Percentiles rank a stretch among this genome's conserved stretches.
Evolutionary conservation across 169 alveolate species (phyloP).

Genomic region (Perkinsus chesapeaki): DNA sequence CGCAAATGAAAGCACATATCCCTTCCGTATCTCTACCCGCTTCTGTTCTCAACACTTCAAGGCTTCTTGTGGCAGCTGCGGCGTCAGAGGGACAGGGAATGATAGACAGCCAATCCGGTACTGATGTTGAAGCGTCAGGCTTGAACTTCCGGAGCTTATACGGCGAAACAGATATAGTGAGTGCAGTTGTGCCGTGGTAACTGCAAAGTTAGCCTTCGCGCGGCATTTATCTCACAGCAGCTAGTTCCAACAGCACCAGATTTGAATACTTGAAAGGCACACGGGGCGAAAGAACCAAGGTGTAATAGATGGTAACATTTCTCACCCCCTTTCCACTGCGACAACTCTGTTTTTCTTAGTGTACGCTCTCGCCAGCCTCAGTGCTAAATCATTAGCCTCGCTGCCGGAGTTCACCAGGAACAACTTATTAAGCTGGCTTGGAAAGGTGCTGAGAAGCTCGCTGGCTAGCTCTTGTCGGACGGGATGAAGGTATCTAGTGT

Average conservation of each 20-base stretch:
- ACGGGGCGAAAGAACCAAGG: no score
- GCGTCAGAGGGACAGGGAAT: background rate
- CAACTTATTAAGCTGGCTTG: background rate
- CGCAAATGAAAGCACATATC: background rate
- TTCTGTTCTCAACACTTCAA: background rate
- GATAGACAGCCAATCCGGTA: background rate
- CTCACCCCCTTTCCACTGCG: background rate
- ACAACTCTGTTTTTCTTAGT: background rate
- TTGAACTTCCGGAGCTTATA: background rate
- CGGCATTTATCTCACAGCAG: no score
- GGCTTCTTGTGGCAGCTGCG: background rate
- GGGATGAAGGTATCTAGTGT: background rate
- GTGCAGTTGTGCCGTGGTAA: background rate
- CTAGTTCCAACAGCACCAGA: background rate
- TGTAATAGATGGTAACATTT: no score
- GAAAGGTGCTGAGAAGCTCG: background rate
- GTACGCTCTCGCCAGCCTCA: constrained; percentile 27
- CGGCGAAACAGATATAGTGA: background rate
- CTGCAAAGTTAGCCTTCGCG: no score
- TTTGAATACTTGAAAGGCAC: background rate
- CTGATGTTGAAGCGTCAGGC: background rate
- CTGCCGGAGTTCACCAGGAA: constrained; percentile 38
- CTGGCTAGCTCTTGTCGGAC: background rate
- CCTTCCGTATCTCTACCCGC: background rate
- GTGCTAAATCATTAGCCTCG: constrained; percentile 43